Percentiles rank a stretch among this genome's conserved stretches.
Evolutionary conservation across 2,329 filamentous ascomycete genomes (phyloP).

Genomic region (Talaromyces sp.): DNA sequence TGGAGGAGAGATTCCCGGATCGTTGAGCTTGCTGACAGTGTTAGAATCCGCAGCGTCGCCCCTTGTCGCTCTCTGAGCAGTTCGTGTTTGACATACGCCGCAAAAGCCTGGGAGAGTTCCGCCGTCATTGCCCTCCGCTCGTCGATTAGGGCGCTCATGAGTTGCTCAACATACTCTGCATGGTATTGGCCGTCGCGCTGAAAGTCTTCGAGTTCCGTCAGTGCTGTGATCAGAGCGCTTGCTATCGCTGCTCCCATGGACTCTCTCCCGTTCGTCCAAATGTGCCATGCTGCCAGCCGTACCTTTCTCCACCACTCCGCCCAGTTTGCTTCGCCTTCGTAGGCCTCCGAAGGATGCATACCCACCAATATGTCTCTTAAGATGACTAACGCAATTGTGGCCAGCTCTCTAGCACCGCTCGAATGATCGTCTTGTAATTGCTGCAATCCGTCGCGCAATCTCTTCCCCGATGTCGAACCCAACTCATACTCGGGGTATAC

Average conservation of each 20-base stretch:
- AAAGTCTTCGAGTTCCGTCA: slow-evolving; percentile 22
- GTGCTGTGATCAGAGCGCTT: slow-evolving; percentile 20
- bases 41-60: slow-evolving; percentile 47
- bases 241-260: slow-evolving; percentile 60
- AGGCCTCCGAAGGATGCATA: slow-evolving; percentile 6
- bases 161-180: slow-evolving; percentile 7
- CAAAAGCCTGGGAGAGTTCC: slow-evolving; percentile 21
- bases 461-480: slow-evolving; percentile 38
- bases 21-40: slow-evolving; percentile 59
- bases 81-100: slow-evolving; percentile 18
- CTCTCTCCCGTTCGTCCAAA: slow-evolving; percentile 60
- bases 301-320: slow-evolving; percentile 50
- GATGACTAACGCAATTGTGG: slow-evolving; percentile 46
- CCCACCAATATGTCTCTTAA: slow-evolving; percentile 42
- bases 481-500: slow-evolving; percentile 55
- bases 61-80: slow-evolving; percentile 6
- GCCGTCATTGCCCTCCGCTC: slow-evolving; percentile 16
- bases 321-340: slow-evolving; percentile 11
- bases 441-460: slow-evolving; percentile 44
- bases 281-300: slow-evolving; percentile 56
- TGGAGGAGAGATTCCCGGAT: slow-evolving; percentile 47
- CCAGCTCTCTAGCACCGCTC: slow-evolving; percentile 56
- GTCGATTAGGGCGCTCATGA: slow-evolving; percentile 22
- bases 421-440: slow-evolving; percentile 51
- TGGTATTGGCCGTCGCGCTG: slow-evolving; percentile 11